These are phyloP conservation scores for Chrysoporthe puriensis DNA, from an alignment of 2,329 filamentous ascomycete species.

Conservation along the genomic window DNA sequence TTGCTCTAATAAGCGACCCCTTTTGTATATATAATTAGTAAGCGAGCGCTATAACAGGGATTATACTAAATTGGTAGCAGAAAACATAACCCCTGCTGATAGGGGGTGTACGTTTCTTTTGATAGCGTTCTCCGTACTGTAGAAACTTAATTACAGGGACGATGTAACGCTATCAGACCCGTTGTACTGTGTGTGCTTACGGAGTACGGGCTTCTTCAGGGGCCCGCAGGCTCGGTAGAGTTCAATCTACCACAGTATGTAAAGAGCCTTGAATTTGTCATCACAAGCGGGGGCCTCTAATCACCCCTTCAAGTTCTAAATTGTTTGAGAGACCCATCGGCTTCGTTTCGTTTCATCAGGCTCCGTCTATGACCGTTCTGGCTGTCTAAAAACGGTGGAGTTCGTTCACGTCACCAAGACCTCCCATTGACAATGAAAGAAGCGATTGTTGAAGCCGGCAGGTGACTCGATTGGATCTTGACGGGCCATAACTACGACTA, in stretches of 20 bases:
- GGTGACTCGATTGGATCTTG: background rate
- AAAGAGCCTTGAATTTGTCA: background rate
- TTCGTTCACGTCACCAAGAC: background rate
- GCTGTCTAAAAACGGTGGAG: background rate
- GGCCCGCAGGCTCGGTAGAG: background rate
- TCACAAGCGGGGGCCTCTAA: background rate
- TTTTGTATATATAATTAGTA: too few species aligned
- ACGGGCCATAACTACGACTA: background rate
- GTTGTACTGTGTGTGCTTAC: too few species aligned
- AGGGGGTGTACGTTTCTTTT: too few species aligned
- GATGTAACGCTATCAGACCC: too few species aligned
- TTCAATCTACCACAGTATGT: background rate
- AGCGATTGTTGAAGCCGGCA: conserved; percentile 19
- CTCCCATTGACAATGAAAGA: conserved; percentile 18
- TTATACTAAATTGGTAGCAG: too few species aligned
- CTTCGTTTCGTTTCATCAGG: background rate
- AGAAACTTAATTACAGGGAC: too few species aligned
- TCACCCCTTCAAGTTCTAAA: too few species aligned
- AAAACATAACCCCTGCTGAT: too few species aligned
- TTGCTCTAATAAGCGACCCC: too few species aligned
- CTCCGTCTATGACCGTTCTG: background rate
- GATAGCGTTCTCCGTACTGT: too few species aligned
- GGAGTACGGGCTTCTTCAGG: background rate
- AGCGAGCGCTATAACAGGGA: too few species aligned
- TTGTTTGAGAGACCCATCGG: background rate